Base-by-base conservation (phyloP, 2,329 filamentous ascomycete species). In the Penicillium sp. region DNA sequence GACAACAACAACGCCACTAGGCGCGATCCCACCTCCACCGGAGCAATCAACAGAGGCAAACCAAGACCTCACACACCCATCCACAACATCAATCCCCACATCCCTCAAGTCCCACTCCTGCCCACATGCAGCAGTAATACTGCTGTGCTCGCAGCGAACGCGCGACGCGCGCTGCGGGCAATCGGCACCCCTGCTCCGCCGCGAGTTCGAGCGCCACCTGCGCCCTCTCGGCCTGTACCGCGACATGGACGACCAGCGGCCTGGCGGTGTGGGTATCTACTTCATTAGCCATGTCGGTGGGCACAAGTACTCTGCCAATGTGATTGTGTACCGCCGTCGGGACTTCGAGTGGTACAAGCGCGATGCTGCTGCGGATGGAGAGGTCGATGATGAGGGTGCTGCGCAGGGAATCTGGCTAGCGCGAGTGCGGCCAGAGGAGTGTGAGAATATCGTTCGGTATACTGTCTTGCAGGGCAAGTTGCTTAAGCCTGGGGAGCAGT, bases 251-350 rank as follows among this genome's bases (percentile, higher is more conserved):
- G 94, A 99, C 71, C 87, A 91, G 72, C 79, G 94, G 55, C 91
- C 92, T 0, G 93, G 93, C 11, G 94, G 94, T 12, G 93, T 97
- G 6, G 93, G 91, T 0, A 90, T 99, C 61, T 96, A 96, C 77
- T 97, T 97, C 71, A 95, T 97, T 69, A 93, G 87, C 63, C 94
- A 99, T 69, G 91, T 97, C 3, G 94, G 94, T 28, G 94, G 94
- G 0, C 94, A 99, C 79, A 97, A 97, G 78, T 97, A 96, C 76
- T 87, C 88, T 44, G 94, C 94, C 28, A 99, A 99, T 67, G 85
- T 97, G 65, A 89, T 99, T 79, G 81, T 99, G 1, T 97, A 99
- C 73, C 84, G 94, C 10, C 82, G 83, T 17, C 79, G 80, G 8
- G 74, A 71, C 59, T 69, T 73, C 25, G 69, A 73, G 5, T 74